Percentiles rank a stretch among this genome's conserved stretches.
Conservation (phyloP, 352 stramenopile genomes). For the Phytophthora citricola region DNA sequence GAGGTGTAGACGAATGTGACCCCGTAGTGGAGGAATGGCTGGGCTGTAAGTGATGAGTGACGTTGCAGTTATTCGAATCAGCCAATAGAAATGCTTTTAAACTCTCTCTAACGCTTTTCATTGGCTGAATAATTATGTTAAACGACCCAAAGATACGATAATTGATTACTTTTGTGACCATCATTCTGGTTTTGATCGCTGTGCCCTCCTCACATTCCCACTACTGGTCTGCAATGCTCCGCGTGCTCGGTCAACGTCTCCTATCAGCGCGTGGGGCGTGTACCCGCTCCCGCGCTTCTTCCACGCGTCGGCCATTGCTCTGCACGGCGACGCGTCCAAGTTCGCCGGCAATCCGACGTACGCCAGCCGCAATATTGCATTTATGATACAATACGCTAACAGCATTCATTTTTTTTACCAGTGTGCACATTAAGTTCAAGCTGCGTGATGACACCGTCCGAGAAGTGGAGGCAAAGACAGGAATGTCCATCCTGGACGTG, state of each 20-base stretch:
- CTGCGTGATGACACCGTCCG: constrained; percentile 66
- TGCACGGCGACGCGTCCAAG: constrained; percentile 65
- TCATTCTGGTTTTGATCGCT: not conserved
- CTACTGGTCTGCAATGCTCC: constrained; percentile 35
- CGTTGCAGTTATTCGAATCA: constrained; percentile 8
- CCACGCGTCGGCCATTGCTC: constrained; percentile 51
- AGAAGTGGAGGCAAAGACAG: constrained; percentile 73
- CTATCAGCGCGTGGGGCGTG: constrained; percentile 14
- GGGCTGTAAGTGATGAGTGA: constrained; percentile 24
- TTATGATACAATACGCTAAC: constrained; percentile 14
- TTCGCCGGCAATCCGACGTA: constrained; percentile 74
- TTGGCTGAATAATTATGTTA: constrained; percentile 19
- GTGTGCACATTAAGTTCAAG: constrained; percentile 82
- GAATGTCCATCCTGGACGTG: constrained; percentile 92
- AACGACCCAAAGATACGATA: not conserved
- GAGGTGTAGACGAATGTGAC: constrained; percentile 35
- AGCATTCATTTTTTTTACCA: constrained; percentile 15
- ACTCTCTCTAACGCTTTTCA: not conserved
- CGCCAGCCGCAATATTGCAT: constrained; percentile 4
- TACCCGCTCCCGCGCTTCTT: constrained; percentile 31
- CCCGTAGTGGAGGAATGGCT: constrained; percentile 45
- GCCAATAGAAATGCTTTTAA: not conserved
- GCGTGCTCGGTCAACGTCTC: constrained; percentile 34
- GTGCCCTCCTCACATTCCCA: not conserved
- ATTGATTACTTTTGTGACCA: not conserved